phyloP scores from a whole-genome alignment of 208 protist species.

The Spongospora subterranea region DNA sequence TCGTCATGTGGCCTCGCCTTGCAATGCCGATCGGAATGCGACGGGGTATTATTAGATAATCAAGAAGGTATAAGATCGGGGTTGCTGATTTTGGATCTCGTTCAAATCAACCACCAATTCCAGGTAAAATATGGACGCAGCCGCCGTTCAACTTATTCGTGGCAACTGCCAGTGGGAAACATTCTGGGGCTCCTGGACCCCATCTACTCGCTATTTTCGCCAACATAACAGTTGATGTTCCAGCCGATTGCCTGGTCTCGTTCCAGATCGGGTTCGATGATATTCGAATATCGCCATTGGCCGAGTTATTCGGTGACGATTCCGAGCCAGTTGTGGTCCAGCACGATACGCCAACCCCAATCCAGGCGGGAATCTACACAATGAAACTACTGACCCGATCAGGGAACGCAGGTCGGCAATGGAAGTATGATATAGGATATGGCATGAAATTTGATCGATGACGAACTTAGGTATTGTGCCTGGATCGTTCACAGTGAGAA shows the following conservation, averaged over 20 bases:
- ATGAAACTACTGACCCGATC: background rate
- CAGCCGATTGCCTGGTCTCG: background rate
- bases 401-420: background rate
- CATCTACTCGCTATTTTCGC: background rate
- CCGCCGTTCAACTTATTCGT: background rate
- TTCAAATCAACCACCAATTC: background rate
- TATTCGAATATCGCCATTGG: background rate
- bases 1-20: background rate
- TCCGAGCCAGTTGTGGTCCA: background rate
- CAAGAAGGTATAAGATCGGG: background rate
- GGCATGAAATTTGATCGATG: background rate
- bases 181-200: background rate
- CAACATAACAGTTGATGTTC: background rate
- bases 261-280: conserved; percentile 10
- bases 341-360: background rate
- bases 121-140: background rate
- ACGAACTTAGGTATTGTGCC: conserved; percentile 15
- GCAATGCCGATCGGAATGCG: background rate
- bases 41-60: background rate
- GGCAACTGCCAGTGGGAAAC: background rate
- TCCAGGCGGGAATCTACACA: background rate
- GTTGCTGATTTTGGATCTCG: background rate
- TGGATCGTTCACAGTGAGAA: conserved; percentile 6
- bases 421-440: background rate
- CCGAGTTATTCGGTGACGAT: background rate